A percentile compares a stretch with the other conserved stretches of the same genome.
These are phyloP conservation scores for Physocladia obscura DNA, from an alignment of 192 early-diverging fungal genomes.

Conservation along the genomic window DNA sequence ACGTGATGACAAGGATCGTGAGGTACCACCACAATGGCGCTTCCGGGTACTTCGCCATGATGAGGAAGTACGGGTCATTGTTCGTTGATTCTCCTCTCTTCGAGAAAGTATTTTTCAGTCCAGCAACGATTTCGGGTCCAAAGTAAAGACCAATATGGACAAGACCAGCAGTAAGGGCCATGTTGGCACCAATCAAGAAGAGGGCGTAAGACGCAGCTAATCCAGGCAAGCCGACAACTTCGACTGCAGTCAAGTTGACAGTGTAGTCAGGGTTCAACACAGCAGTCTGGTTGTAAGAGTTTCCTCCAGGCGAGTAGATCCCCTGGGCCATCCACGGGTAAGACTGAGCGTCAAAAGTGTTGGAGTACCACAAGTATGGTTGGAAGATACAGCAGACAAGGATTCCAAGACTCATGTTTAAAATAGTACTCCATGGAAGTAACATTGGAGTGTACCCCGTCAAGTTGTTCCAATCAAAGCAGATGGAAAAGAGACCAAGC, in stretches of 20 bases:
- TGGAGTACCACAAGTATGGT: background rate
- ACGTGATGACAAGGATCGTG: background rate
- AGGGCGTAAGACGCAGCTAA: background rate
- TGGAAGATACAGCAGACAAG: background rate
- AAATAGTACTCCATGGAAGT: background rate
- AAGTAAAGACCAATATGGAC: background rate
- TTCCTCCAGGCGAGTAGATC: background rate
- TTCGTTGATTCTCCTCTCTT: background rate
- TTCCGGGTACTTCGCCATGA: constrained; percentile 21
- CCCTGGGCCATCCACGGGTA: constrained; percentile 4
- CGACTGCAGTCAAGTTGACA: background rate
- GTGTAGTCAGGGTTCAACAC: background rate
- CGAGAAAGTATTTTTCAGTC: constrained; percentile 8
- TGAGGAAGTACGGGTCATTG: background rate
- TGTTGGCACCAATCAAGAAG: background rate
- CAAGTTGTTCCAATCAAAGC: constrained; percentile 50
- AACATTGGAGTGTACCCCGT: constrained; percentile 41
- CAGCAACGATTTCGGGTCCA: background rate
- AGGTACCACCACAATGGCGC: background rate
- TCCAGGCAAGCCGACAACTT: background rate
- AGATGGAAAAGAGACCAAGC: constrained; percentile 41
- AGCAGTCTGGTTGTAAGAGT: constrained; percentile 5
- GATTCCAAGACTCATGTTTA: constrained; percentile 8
- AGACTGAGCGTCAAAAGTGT: background rate
- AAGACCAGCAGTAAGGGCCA: constrained; percentile 3